phyloP scores from a whole-genome alignment of 108 stramenopile species.

The Nitzschia sp. region DNA sequence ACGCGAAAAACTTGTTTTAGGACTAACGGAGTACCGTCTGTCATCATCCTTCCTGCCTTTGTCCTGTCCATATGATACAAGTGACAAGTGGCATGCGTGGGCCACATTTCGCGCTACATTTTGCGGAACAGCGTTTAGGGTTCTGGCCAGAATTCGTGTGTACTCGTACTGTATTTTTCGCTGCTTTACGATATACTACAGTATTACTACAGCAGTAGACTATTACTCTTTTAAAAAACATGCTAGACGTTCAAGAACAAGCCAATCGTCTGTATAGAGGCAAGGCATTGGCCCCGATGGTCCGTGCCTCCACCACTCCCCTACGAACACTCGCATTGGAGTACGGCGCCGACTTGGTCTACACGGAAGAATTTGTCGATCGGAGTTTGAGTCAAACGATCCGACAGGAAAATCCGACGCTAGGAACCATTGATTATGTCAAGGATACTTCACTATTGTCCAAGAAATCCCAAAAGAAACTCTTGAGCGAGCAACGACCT shows the following conservation, averaged over 20 bases:
- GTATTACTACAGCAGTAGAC: no score
- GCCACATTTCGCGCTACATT: no score
- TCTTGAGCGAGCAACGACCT: slow-evolving; percentile 51
- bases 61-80: no score
- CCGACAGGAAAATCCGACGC: slow-evolving; percentile 58
- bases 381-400: slow-evolving; percentile 66
- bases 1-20: no score
- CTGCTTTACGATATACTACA: no score
- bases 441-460: slow-evolving; percentile 50
- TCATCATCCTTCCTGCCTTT: no score
- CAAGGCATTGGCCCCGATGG: slow-evolving; percentile 84
- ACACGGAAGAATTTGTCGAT: slow-evolving; percentile 96
- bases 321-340: slow-evolving; percentile 83
- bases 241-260: slow-evolving; percentile 19
- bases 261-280: slow-evolving; percentile 47
- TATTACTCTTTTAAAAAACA: no score
- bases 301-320: slow-evolving; percentile 90
- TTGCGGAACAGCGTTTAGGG: no score
- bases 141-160: no score
- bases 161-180: no score
- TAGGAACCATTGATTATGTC: slow-evolving; percentile 90
- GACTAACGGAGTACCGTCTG: no score
- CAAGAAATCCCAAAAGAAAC: slow-evolving; percentile 49
- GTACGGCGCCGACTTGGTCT: slow-evolving; percentile 91
- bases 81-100: no score